Evolutionary conservation across 75 land plant species (phyloP).

Genomic region (Adiantum capillusveneris): DNA sequence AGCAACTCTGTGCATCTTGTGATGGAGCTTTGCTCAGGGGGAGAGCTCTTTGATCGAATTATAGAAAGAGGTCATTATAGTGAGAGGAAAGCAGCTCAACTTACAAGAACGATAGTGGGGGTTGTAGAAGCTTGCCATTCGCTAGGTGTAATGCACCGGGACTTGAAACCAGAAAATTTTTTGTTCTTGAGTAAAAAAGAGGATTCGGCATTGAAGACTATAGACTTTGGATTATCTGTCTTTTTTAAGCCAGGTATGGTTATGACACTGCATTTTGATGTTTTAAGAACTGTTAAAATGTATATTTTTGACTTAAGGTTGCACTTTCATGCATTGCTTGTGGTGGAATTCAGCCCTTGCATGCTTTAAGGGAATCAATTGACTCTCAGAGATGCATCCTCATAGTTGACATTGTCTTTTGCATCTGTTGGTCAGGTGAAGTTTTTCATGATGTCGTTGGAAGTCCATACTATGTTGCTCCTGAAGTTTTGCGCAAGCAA

Average conservation of each 20-base stretch:
- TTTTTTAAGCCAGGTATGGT: constrained; percentile 94
- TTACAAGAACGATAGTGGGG: constrained; percentile 61
- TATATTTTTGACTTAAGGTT: too few species aligned
- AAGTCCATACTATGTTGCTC: constrained; percentile 35
- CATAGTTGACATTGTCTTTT: too few species aligned
- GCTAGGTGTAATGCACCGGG: constrained; percentile 85
- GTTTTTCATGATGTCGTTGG: constrained; percentile 21
- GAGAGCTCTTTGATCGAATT: constrained; percentile 91
- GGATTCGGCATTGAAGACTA: constrained; percentile 75
- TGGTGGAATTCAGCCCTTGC: too few species aligned
- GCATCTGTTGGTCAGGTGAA: constrained; percentile 13
- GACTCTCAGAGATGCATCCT: too few species aligned
- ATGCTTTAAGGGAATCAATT: too few species aligned
- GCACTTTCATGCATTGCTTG: too few species aligned
- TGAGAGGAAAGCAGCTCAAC: constrained; percentile 66
- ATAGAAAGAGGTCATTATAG: constrained; percentile 76
- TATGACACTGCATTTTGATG: too few species aligned
- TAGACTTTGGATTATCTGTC: constrained; percentile 88
- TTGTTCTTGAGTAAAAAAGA: constrained; percentile 41
- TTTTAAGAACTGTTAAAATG: too few species aligned
- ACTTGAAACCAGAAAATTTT: constrained; percentile 93
- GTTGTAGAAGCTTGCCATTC: constrained; percentile 88
- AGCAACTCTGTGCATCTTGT: constrained; percentile 65
- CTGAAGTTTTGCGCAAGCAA: constrained; percentile 20
- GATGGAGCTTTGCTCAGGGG: constrained; percentile 87